These are phyloP conservation scores for Akanthomyces dipterigenus DNA, from an alignment of 2,329 filamentous ascomycete species.

Conservation along the genomic window DNA sequence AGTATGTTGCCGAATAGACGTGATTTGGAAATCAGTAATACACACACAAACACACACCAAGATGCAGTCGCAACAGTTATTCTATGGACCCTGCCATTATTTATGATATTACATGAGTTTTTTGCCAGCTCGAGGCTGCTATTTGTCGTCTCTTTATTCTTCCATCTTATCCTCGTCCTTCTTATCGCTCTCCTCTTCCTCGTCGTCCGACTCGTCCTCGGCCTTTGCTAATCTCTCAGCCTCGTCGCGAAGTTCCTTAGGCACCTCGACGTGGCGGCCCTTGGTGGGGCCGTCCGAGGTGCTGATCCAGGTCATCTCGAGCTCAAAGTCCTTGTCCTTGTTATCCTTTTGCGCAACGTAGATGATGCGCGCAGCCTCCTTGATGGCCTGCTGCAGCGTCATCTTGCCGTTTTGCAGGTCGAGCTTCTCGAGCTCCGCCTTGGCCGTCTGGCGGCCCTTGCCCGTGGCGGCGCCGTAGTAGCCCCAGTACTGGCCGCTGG, in stretches of 20 bases:
- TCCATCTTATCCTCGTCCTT: conserved; percentile 78
- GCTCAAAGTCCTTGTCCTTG: conserved; percentile 99
- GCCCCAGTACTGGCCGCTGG: conserved; percentile 94
- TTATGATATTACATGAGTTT: conserved; percentile 29
- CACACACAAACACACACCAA: conserved; percentile 28
- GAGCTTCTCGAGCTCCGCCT: conserved; percentile 97
- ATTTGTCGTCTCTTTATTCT: conserved; percentile 49
- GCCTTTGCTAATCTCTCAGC: conserved; percentile 90
- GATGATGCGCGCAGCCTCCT: conserved; percentile 95
- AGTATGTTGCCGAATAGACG: neutral
- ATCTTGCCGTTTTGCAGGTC: conserved; percentile 73
- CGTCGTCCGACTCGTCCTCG: conserved; percentile 79
- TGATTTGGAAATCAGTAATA: neutral
- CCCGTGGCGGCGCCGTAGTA: conserved; percentile 98
- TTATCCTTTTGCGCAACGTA: conserved; percentile 97
- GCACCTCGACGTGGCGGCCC: conserved; percentile 88
- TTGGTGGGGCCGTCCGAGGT: conserved; percentile 77
- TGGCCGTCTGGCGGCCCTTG: conserved; percentile 93
- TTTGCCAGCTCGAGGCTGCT: neutral
- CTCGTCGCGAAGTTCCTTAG: conserved; percentile 82
- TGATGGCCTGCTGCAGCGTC: conserved; percentile 79
- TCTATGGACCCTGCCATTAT: conserved; percentile 15
- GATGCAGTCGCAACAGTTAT: conserved; percentile 17
- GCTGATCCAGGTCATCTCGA: conserved; percentile 99
- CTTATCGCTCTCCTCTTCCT: conserved; percentile 59